Percentiles rank a stretch among this genome's conserved stretches.
phyloP scores from a whole-genome alignment of 2,329 filamentous ascomycete species.

The Podosphaera fusca region DNA sequence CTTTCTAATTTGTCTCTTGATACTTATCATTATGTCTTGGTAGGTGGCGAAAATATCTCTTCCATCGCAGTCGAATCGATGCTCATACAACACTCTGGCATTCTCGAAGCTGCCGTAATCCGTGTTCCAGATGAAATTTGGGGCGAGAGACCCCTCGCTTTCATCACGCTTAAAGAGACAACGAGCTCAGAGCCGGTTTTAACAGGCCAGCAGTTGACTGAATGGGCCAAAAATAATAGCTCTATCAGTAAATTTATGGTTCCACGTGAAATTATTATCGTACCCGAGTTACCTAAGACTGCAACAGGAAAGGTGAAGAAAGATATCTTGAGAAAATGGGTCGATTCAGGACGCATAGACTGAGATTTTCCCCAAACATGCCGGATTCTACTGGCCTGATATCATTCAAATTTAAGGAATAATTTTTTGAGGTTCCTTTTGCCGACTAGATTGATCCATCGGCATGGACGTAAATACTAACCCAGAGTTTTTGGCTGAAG shows the following conservation, averaged over 20 bases:
- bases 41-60: conserved; percentile 90
- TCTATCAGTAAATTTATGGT: conserved; percentile 83
- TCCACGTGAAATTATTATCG: conserved; percentile 46
- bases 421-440: no score
- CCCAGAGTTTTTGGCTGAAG: no score
- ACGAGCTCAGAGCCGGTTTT: conserved; percentile 16
- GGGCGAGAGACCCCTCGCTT: conserved; percentile 93
- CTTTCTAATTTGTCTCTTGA: background rate
- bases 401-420: no score
- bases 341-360: conserved; percentile 1
- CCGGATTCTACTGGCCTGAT: no score
- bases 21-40: background rate
- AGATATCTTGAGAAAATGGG: conserved; percentile 54
- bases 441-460: no score
- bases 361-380: no score
- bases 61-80: conserved; percentile 79
- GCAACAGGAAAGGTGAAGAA: conserved; percentile 94
- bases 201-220: conserved; percentile 46
- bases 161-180: conserved; percentile 57
- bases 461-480: no score
- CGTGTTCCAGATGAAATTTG: conserved; percentile 72
- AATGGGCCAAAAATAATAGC: conserved; percentile 65
- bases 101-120: conserved; percentile 81
- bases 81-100: conserved; percentile 66
- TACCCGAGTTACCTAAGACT: conserved; percentile 83